These are phyloP conservation scores for Capsella bursapastoris DNA, from an alignment of 345 rosid species.

Conservation along the genomic window DNA sequence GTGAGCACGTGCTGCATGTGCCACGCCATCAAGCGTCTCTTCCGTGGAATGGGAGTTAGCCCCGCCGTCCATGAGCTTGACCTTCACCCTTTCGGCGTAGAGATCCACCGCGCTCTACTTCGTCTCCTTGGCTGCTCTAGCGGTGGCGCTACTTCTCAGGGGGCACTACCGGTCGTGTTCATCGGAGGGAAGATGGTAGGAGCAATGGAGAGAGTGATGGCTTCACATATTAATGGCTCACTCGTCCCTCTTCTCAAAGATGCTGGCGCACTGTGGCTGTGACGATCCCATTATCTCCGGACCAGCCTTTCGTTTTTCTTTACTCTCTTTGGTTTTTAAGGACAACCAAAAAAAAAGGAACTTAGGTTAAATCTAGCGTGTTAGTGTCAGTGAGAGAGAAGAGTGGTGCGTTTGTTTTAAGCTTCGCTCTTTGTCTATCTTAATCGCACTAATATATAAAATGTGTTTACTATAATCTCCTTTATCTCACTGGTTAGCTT, in stretches of 20 bases:
- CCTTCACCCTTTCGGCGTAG: conserved; percentile 49
- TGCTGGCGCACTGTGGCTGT: conserved; percentile 99
- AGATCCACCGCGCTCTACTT: conserved; percentile 47
- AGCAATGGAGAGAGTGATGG: conserved; percentile 87
- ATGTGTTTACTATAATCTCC: conserved; percentile 4
- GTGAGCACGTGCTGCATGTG: conserved; percentile 94
- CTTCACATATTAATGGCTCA: conserved; percentile 86
- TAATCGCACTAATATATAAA: conserved; percentile 26
- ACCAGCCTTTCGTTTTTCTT: not conserved
- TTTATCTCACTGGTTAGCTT: not conserved
- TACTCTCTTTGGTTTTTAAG: not conserved
- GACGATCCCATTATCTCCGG: conserved; percentile 17
- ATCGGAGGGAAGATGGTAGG: conserved; percentile 92
- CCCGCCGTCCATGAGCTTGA: conserved; percentile 87
- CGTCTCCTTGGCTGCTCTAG: conserved; percentile 47
- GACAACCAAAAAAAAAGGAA: not conserved
- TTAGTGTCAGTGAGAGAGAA: conserved; percentile 38
- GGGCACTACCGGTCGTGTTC: conserved; percentile 66
- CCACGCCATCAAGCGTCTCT: conserved; percentile 90
- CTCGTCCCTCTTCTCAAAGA: conserved; percentile 88
- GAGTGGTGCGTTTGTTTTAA: conserved; percentile 44
- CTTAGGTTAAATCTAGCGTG: conserved; percentile 32
- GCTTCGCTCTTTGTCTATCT: conserved; percentile 42
- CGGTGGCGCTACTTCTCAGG: conserved; percentile 43
- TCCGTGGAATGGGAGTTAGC: conserved; percentile 84